Evolutionary conservation across 257 asterid species (phyloP).

Genomic region (Rauvolfia tetraphylla): DNA sequence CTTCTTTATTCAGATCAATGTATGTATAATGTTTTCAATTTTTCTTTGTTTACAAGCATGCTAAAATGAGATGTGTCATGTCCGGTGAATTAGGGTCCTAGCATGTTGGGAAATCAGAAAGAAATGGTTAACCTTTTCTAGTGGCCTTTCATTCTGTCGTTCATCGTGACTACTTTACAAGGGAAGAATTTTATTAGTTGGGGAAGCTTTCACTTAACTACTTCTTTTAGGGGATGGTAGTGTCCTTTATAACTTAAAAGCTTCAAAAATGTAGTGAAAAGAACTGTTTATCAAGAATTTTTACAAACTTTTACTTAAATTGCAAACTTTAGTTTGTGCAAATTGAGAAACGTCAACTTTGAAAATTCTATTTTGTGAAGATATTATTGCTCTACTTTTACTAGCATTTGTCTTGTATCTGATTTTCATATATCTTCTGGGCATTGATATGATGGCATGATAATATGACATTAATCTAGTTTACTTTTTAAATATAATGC

Average conservation of each 20-base stretch:
- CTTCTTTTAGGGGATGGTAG: not conserved
- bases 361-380: constrained; percentile 2
- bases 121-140: not conserved
- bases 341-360: not conserved
- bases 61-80: not conserved
- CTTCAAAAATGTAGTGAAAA: not conserved
- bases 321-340: not conserved
- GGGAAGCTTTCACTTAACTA: not conserved
- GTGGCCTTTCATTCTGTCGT: not conserved
- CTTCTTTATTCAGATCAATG: not conserved
- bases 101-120: not conserved
- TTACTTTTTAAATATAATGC: constrained; percentile 20
- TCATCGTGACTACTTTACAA: not conserved
- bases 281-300: not conserved
- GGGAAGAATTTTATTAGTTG: not conserved
- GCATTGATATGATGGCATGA: not conserved
- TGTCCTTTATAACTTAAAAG: not conserved
- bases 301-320: not conserved
- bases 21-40: not conserved
- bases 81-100: not conserved
- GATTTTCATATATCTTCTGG: not conserved
- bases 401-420: not conserved
- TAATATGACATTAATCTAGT: constrained; percentile 4
- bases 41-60: not conserved
- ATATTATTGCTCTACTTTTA: not conserved